Percentiles rank a stretch among this genome's conserved stretches.
phyloP scores from a whole-genome alignment of 2,329 filamentous ascomycete species.

The Dactylellina leptospora region DNA sequence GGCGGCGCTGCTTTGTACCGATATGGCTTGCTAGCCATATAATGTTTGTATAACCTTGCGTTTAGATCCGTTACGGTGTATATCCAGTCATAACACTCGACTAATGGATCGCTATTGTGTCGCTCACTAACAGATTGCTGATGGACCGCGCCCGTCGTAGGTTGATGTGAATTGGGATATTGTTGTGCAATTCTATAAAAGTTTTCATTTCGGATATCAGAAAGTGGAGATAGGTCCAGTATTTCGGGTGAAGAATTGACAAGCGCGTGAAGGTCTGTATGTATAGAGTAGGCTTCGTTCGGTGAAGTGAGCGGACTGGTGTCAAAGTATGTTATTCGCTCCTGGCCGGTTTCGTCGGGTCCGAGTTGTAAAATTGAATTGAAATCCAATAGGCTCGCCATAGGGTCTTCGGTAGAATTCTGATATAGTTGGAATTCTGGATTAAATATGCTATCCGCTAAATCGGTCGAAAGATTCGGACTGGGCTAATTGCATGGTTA shows the following conservation, averaged over 20 bases:
- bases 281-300: background rate
- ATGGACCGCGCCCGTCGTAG: background rate
- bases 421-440: too few species aligned
- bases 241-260: too few species aligned
- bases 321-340: background rate
- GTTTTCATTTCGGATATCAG: too few species aligned
- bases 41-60: slow-evolving; percentile 5
- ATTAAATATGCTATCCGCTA: too few species aligned
- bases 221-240: too few species aligned
- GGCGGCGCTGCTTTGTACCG: background rate
- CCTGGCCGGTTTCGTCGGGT: background rate
- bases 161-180: too few species aligned
- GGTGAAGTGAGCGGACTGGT: background rate
- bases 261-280: too few species aligned
- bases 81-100: slow-evolving; percentile 1
- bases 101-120: background rate
- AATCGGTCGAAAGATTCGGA: too few species aligned
- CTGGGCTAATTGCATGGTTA: too few species aligned
- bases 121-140: background rate
- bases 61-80: slow-evolving; percentile 11
- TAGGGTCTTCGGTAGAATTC: too few species aligned
- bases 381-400: too few species aligned
- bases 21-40: background rate
- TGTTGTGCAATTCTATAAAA: too few species aligned
- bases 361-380: background rate